phyloP scores from a whole-genome alignment of 1,139 yeast genomes.

The Meyerozyma athensensis region DNA sequence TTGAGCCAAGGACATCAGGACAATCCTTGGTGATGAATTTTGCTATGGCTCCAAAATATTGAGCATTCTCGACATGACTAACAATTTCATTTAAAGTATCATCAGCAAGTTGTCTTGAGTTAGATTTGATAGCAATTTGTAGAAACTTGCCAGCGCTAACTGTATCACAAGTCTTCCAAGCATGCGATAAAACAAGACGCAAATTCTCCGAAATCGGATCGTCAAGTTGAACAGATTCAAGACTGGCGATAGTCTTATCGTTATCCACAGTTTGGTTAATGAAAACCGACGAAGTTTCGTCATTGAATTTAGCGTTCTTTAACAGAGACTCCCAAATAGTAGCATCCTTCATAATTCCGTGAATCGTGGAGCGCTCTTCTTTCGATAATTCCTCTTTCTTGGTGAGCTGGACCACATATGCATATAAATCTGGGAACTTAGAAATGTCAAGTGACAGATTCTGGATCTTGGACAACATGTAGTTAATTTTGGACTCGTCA shows the following conservation, averaged over 20 bases:
- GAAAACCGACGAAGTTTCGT: not conserved
- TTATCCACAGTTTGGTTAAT: not conserved
- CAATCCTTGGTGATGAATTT: not conserved
- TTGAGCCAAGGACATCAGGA: not conserved
- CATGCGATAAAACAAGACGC: not conserved
- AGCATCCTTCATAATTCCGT: conserved; percentile 22
- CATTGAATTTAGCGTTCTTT: conserved; percentile 5
- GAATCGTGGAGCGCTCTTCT: conserved; percentile 14
- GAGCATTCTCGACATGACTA: not conserved
- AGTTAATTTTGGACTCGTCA: conserved; percentile 6
- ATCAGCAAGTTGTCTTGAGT: not conserved
- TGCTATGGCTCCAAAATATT: not conserved
- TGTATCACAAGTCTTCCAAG: not conserved
- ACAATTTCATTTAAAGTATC: not conserved
- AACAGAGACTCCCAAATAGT: conserved; percentile 9
- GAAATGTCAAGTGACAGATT: conserved; percentile 5
- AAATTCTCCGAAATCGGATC: not conserved
- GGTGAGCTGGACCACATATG: conserved; percentile 11
- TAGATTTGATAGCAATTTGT: not conserved
- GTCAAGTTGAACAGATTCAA: not conserved
- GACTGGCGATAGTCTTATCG: not conserved
- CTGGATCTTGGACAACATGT: conserved; percentile 7
- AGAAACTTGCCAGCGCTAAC: not conserved
- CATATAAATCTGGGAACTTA: conserved; percentile 9
- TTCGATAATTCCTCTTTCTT: conserved; percentile 7